phyloP scores from a whole-genome alignment of 2,329 filamentous ascomycete species.

The Aureobasidium sp. region DNA sequence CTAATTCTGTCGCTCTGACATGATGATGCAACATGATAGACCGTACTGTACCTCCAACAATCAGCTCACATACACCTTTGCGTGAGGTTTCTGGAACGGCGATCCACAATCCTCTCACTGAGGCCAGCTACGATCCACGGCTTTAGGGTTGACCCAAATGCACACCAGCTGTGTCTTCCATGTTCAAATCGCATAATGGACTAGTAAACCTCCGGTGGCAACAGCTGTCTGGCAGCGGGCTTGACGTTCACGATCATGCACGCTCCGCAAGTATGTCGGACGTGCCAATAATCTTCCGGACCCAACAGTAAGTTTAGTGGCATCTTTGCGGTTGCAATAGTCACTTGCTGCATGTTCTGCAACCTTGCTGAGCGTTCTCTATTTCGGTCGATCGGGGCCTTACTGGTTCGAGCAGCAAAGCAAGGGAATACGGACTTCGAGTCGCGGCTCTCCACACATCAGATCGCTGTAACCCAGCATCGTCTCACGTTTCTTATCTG shows the following conservation, averaged over 20 bases:
- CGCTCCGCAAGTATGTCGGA: constrained; percentile 7
- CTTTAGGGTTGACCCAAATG: constrained; percentile 3
- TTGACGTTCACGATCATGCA: constrained; percentile 12
- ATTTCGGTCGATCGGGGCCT: constrained; percentile 14
- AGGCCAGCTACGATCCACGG: not conserved
- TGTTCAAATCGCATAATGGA: constrained; percentile 13
- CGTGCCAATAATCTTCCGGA: constrained; percentile 12
- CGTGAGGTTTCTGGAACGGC: not conserved
- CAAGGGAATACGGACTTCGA: constrained; percentile 16
- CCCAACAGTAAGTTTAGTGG: constrained; percentile 13
- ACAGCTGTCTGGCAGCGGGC: constrained; percentile 3
- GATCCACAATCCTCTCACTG: not conserved
- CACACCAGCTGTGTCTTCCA: not conserved
- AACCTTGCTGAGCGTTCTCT: constrained; percentile 15
- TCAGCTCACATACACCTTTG: not conserved
- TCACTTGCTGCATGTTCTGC: constrained; percentile 9
- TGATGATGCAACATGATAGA: constrained; percentile 8
- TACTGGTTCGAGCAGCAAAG: constrained; percentile 14
- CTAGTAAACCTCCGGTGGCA: constrained; percentile 13
- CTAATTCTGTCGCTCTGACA: constrained; percentile 1
- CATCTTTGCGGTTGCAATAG: constrained; percentile 9
- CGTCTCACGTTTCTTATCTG: constrained; percentile 35
- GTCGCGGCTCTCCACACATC: constrained; percentile 17
- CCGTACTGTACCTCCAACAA: not conserved
- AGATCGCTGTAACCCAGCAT: constrained; percentile 17